Percentiles rank a stretch among this genome's conserved stretches.
Conservation (phyloP, 306 rosid species). For the Dicorynia guianensis region DNA sequence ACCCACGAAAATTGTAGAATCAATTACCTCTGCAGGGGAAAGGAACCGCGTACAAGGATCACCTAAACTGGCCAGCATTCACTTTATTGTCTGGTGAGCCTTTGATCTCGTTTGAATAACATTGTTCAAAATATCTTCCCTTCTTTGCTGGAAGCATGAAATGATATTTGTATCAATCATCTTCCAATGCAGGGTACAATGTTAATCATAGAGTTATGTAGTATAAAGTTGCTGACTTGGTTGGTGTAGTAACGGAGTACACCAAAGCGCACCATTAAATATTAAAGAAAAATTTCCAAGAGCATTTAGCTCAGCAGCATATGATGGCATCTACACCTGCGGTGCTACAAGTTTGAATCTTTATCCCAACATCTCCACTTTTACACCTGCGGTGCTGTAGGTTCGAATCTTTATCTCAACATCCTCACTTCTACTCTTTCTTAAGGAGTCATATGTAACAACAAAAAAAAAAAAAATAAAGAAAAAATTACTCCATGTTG, state of each 20-base stretch:
- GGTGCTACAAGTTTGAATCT: too few relatives aligned
- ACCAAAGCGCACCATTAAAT: slow-evolving; percentile 24
- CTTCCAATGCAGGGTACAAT: slow-evolving; percentile 11
- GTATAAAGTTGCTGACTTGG: slow-evolving; percentile 29
- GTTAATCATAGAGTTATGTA: slow-evolving; percentile 1
- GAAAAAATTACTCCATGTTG: too few relatives aligned
- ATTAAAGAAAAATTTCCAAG: too few relatives aligned
- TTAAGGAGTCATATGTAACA: too few relatives aligned
- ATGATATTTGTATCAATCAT: slow-evolving; percentile 29
- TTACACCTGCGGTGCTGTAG: too few relatives aligned
- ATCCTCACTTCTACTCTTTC: too few relatives aligned
- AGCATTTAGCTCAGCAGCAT: too few relatives aligned
- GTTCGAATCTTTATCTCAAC: too few relatives aligned
- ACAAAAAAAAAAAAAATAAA: too few relatives aligned
- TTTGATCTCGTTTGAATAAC: slow-evolving; percentile 78
- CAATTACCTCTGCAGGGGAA: slow-evolving; percentile 76
- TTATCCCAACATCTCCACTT: too few relatives aligned
- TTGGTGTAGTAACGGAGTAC: slow-evolving; percentile 2
- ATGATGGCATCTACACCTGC: too few relatives aligned
- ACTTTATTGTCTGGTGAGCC: slow-evolving; percentile 82
- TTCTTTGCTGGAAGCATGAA: slow-evolving; percentile 63
- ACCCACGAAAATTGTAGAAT: slow-evolving; percentile 19
- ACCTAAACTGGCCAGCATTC: slow-evolving; percentile 88
- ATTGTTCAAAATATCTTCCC: slow-evolving; percentile 67
- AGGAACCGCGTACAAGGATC: slow-evolving; percentile 97